phyloP scores from a whole-genome alignment of 1,284 basidiomycete genomes.

The Rhizoctonia solani region DNA sequence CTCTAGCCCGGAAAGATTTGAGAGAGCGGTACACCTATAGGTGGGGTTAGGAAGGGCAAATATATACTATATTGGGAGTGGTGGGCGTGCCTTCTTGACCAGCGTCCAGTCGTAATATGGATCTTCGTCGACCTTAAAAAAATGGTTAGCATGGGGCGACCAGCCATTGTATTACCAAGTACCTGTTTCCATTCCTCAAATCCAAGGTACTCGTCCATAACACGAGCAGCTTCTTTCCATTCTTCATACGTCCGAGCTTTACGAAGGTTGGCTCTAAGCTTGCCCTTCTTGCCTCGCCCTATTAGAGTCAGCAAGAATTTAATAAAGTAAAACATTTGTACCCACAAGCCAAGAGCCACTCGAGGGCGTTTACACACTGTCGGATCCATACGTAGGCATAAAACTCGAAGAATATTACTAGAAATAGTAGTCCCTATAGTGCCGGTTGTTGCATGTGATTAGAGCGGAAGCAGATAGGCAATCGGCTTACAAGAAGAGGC shows the following conservation, averaged over 20 bases:
- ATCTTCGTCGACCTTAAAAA: conserved; percentile 65
- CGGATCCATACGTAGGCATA: conserved; percentile 81
- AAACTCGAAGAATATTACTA: conserved; percentile 87
- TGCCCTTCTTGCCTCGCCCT: conserved; percentile 86
- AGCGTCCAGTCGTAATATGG: conserved; percentile 88
- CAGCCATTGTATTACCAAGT: not conserved
- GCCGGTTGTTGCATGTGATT: too few relatives aligned
- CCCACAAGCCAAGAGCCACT: conserved; percentile 87
- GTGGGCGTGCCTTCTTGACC: conserved; percentile 63
- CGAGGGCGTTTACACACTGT: conserved; percentile 91
- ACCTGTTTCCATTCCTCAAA: conserved; percentile 88
- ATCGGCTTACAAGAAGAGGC: conserved; percentile 78
- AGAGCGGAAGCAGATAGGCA: not conserved
- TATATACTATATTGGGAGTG: not conserved
- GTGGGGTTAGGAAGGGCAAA: not conserved
- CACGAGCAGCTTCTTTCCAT: conserved; percentile 65
- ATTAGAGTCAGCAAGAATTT: conserved; percentile 25
- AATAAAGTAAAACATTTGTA: conserved; percentile 25
- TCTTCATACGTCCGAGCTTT: conserved; percentile 70
- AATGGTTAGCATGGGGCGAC: not conserved
- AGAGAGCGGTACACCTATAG: conserved; percentile 67
- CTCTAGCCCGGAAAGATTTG: conserved; percentile 62
- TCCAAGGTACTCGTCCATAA: conserved; percentile 78
- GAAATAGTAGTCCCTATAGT: conserved; percentile 73
- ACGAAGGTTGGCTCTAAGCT: conserved; percentile 73